A percentile compares a stretch with the other conserved stretches of the same genome.
Conservation (phyloP, 2,329 filamentous ascomycete species). For the Mollisiaceae sp. region DNA sequence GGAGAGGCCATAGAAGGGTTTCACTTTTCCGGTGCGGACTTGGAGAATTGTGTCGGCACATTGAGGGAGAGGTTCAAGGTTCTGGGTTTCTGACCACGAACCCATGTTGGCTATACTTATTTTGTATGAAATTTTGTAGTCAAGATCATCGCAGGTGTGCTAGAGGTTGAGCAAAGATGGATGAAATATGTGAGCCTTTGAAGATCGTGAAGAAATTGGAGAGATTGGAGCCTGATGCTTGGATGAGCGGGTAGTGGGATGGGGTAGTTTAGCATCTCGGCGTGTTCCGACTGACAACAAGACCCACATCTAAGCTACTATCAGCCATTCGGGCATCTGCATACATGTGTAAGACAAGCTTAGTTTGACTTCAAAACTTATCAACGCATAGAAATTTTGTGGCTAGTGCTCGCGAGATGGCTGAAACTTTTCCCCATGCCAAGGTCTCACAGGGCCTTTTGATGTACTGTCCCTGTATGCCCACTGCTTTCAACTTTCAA, state of each 20-base stretch:
- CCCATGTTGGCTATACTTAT: neutral
- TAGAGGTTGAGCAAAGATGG: neutral
- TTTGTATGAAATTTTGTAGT: neutral
- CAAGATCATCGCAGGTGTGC: neutral
- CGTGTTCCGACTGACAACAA: neutral
- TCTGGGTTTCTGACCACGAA: neutral
- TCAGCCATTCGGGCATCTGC: neutral
- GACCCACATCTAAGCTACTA: neutral
- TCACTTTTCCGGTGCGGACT: slow-evolving; percentile 21
- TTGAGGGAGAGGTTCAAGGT: neutral
- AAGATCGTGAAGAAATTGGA: neutral
- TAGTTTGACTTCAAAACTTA: too few relatives aligned
- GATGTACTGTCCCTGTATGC: too few relatives aligned
- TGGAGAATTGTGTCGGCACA: slow-evolving; percentile 21
- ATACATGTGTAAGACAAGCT: too few relatives aligned
- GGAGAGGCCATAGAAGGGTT: slow-evolving; percentile 12
- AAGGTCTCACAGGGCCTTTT: too few relatives aligned
- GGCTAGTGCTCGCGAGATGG: too few relatives aligned
- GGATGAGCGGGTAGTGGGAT: too few relatives aligned
- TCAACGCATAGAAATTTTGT: too few relatives aligned
- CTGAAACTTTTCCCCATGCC: too few relatives aligned
- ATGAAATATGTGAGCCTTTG: neutral
- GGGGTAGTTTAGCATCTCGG: neutral
- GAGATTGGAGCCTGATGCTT: neutral
- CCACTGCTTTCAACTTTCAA: too few relatives aligned